A percentile compares a stretch with the other conserved stretches of the same genome.
Evolutionary conservation across 371 early-diverging fungal genomes (phyloP).

Genomic region (Lichtheimia ornata): DNA sequence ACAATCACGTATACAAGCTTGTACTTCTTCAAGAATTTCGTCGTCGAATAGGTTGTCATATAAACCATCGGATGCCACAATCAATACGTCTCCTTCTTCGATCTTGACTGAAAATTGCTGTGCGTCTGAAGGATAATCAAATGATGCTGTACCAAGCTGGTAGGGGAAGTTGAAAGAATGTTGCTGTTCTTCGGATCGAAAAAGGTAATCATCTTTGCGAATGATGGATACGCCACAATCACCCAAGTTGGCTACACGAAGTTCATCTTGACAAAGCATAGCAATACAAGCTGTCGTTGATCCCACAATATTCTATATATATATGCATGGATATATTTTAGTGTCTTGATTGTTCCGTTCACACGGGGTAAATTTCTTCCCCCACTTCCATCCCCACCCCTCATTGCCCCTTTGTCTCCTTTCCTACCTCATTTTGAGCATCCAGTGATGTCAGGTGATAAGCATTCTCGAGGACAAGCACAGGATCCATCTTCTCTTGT

Average conservation of each 20-base stretch:
- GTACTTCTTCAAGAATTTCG: constrained; percentile 68
- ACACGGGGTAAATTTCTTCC: background rate
- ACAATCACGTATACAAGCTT: constrained; percentile 16
- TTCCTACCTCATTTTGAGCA: constrained; percentile 26
- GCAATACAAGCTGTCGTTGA: constrained; percentile 88
- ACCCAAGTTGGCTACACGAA: constrained; percentile 89
- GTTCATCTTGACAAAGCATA: constrained; percentile 84
- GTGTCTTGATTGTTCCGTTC: too few relatives aligned
- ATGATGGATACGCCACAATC: constrained; percentile 89
- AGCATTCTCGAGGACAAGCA: constrained; percentile 26
- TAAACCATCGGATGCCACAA: constrained; percentile 77
- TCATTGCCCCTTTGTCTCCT: background rate
- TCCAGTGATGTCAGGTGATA: constrained; percentile 28
- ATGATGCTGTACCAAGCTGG: constrained; percentile 71
- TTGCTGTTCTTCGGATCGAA: constrained; percentile 88
- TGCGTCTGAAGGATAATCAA: constrained; percentile 67
- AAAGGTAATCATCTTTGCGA: constrained; percentile 79
- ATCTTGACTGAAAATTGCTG: constrained; percentile 69
- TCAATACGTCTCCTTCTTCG: constrained; percentile 73
- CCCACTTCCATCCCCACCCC: too few relatives aligned
- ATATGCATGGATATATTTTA: background rate
- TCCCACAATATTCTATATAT: constrained; percentile 53
- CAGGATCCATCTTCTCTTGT: constrained; percentile 21
- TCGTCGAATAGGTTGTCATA: constrained; percentile 84
- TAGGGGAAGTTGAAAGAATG: constrained; percentile 82